A percentile compares a stretch with the other conserved stretches of the same genome.
Evolutionary conservation across 2,329 filamentous ascomycete species (phyloP).

Genomic region (Ustulina deusta): DNA sequence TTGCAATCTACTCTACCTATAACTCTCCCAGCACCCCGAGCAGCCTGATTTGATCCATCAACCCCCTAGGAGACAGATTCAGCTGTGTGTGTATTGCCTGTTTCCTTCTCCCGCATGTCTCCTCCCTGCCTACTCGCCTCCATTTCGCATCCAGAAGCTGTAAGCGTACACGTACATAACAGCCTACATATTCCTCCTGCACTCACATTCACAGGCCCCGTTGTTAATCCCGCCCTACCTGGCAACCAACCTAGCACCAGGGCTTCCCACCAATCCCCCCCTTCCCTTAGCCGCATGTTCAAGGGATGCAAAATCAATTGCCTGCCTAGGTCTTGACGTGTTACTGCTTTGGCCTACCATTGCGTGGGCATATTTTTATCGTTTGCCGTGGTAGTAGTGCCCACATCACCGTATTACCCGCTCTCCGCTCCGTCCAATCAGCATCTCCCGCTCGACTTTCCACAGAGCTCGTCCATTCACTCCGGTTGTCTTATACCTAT

Average conservation of each 20-base stretch:
- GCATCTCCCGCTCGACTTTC: constrained; percentile 34
- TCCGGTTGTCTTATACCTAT: constrained; percentile 45
- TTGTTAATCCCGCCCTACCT: constrained; percentile 45
- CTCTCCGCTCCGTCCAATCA: constrained; percentile 48
- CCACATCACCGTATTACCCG: constrained; percentile 48
- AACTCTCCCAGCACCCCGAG: constrained; percentile 58
- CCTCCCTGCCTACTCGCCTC: constrained; percentile 32
- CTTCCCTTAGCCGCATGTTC: constrained; percentile 45
- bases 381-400: constrained; percentile 50
- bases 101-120: constrained; percentile 37
- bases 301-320: constrained; percentile 49
- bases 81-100: constrained; percentile 38
- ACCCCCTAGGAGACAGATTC: constrained; percentile 17
- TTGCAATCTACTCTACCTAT: constrained; percentile 9
- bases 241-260: constrained; percentile 39
- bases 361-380: constrained; percentile 45
- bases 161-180: constrained; percentile 44
- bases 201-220: constrained; percentile 39
- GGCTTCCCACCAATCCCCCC: constrained; percentile 47
- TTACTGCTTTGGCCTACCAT: constrained; percentile 51
- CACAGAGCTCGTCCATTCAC: constrained; percentile 47
- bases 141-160: constrained; percentile 40
- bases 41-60: constrained; percentile 79
- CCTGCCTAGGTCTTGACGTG: constrained; percentile 52
- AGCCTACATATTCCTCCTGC: constrained; percentile 45